These are phyloP conservation scores for Litsea cubeba DNA, from an alignment of 164 flowering plant genomes.

Conservation along the genomic window DNA sequence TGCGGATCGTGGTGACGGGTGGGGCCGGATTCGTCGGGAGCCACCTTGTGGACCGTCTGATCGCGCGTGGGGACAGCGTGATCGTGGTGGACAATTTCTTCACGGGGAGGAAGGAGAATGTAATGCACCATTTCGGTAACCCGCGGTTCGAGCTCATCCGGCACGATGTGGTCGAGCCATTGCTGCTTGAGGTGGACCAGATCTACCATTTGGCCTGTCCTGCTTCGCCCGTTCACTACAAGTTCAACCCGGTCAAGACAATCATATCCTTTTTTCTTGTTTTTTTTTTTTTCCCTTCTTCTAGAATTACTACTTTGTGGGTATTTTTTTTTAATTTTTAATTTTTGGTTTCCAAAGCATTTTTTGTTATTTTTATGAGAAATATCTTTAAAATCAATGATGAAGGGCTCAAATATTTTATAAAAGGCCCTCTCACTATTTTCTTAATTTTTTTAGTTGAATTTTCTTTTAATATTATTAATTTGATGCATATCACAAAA, in stretches of 20 bases:
- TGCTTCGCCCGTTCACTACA: constrained; percentile 90
- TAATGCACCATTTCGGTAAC: constrained; percentile 83
- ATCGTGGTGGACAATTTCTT: constrained; percentile 93
- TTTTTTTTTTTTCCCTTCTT: neutral
- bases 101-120: constrained; percentile 86
- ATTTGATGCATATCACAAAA: too few relatives aligned
- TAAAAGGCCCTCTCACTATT: too few relatives aligned
- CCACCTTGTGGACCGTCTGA: constrained; percentile 81
- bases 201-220: constrained; percentile 95
- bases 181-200: constrained; percentile 87
- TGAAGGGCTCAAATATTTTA: too few relatives aligned
- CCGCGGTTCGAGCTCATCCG: constrained; percentile 84
- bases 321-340: too few relatives aligned
- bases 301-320: neutral
- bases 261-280: constrained; percentile 63
- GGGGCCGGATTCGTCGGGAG: constrained; percentile 96
- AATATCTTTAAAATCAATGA: too few relatives aligned
- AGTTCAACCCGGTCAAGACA: constrained; percentile 93
- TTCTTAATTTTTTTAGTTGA: too few relatives aligned
- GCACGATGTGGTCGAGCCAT: constrained; percentile 88
- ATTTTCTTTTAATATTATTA: too few relatives aligned
- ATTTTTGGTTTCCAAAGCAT: too few relatives aligned
- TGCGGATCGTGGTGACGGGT: constrained; percentile 82
- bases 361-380: too few relatives aligned
- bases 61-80: constrained; percentile 77